These are phyloP conservation scores for Saussurea involucrata DNA, from an alignment of 129 eudicot species.

Conservation along the genomic window DNA sequence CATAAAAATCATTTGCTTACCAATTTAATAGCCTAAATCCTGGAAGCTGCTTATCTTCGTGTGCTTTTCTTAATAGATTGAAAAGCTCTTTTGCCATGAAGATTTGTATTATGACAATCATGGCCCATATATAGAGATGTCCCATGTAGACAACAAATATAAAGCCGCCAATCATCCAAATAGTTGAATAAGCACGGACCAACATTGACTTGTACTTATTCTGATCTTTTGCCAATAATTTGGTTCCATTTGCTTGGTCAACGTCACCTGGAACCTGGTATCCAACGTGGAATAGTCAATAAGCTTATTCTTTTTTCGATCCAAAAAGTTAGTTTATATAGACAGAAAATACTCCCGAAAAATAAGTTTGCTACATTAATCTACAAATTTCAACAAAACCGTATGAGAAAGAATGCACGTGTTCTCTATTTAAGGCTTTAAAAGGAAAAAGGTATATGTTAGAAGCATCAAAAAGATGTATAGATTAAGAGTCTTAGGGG, in stretches of 20 bases:
- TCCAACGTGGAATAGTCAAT: neutral
- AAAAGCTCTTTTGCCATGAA: slow-evolving; percentile 85
- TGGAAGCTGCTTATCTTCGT: slow-evolving; percentile 74
- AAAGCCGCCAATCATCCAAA: slow-evolving; percentile 97
- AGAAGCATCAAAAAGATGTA: neutral
- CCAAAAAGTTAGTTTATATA: too few species aligned
- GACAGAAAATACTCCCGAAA: neutral
- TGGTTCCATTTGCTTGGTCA: slow-evolving; percentile 55
- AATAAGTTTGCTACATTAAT: neutral
- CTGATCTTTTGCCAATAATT: slow-evolving; percentile 55
- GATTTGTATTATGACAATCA: slow-evolving; percentile 85
- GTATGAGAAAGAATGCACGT: neutral
- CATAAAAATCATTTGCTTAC: slow-evolving; percentile 30
- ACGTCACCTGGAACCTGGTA: slow-evolving; percentile 52
- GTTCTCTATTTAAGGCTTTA: neutral
- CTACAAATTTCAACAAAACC: neutral
- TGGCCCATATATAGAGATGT: slow-evolving; percentile 88
- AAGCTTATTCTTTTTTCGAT: neutral
- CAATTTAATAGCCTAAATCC: slow-evolving; percentile 84
- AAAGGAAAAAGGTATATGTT: neutral
- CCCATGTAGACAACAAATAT: slow-evolving; percentile 72
- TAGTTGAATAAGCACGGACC: slow-evolving; percentile 65
- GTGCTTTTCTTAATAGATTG: slow-evolving; percentile 63
- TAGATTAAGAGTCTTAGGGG: neutral
- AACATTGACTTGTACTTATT: slow-evolving; percentile 79